Conservation (phyloP, 148 eudicot genomes). For the Agrostemma githago region DNA sequence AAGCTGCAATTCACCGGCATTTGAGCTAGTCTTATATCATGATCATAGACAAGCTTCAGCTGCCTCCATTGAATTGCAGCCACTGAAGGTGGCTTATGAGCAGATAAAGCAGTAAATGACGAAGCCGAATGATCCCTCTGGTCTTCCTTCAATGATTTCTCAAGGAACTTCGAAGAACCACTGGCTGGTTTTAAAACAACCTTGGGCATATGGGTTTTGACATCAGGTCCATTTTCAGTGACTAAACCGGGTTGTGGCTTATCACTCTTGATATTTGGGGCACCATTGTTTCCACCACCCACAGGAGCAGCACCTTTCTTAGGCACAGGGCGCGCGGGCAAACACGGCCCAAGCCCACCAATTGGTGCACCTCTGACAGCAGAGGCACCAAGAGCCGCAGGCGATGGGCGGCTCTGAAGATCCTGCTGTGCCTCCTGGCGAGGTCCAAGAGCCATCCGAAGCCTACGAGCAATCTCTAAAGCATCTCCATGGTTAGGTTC, state of each 20-base stretch:
- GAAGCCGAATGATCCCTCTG: slow-evolving; percentile 27
- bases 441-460: slow-evolving; percentile 49
- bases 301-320: slow-evolving; percentile 47
- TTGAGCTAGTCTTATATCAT: slow-evolving; percentile 85
- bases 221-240: slow-evolving; percentile 57
- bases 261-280: slow-evolving; percentile 36
- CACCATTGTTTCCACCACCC: slow-evolving; percentile 27
- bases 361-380: slow-evolving; percentile 82
- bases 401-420: slow-evolving; percentile 77
- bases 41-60: slow-evolving; percentile 87
- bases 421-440: slow-evolving; percentile 69
- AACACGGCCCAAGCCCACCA: slow-evolving; percentile 81
- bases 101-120: slow-evolving; percentile 21
- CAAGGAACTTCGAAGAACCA: slow-evolving; percentile 44
- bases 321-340: slow-evolving; percentile 71
- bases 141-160: slow-evolving; percentile 30
- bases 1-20: slow-evolving; percentile 81
- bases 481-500: slow-evolving; percentile 81
- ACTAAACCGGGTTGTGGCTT: slow-evolving; percentile 40
- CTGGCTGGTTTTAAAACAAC: slow-evolving; percentile 62
- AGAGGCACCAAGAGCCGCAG: slow-evolving; percentile 92
- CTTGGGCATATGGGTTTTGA: slow-evolving; percentile 49
- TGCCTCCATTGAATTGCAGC: slow-evolving; percentile 49
- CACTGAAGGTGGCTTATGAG: slow-evolving; percentile 21
- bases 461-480: slow-evolving; percentile 54